phyloP scores from a whole-genome alignment of 73 alveolate genomes.

The Stentor coeruleus region DNA sequence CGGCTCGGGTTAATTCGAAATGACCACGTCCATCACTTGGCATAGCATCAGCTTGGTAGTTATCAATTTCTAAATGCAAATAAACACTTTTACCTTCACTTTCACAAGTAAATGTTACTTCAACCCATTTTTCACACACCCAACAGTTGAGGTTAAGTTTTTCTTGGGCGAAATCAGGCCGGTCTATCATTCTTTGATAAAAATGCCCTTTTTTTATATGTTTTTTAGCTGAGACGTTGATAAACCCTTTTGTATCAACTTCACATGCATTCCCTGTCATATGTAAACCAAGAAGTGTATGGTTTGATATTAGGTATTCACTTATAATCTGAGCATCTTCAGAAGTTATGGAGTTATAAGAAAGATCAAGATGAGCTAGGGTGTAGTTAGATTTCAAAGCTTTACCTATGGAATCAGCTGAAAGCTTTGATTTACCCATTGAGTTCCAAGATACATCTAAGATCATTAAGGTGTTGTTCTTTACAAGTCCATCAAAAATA shows the following conservation, averaged over 20 bases:
- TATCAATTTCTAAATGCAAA: conserved; percentile 67
- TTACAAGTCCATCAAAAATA: not conserved
- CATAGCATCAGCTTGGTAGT: conserved; percentile 55
- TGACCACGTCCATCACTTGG: conserved; percentile 43
- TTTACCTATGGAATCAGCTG: conserved; percentile 13
- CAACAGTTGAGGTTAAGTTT: conserved; percentile 69
- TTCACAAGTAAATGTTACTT: conserved; percentile 72
- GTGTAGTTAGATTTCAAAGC: not conserved
- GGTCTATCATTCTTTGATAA: not conserved
- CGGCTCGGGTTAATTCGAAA: conserved; percentile 66
- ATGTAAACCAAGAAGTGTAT: conserved; percentile 81
- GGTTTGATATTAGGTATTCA: conserved; percentile 75
- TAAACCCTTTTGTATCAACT: conserved; percentile 63
- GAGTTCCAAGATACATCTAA: conserved; percentile 24
- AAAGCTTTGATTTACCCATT: not conserved
- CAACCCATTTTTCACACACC: conserved; percentile 96
- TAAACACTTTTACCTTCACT: conserved; percentile 58
- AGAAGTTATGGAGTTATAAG: conserved; percentile 52
- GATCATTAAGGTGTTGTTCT: not conserved
- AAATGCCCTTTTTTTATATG: not conserved
- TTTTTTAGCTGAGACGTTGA: not conserved
- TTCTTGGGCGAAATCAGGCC: not conserved
- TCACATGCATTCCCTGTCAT: conserved; percentile 77
- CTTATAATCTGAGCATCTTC: conserved; percentile 48
- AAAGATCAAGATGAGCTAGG: conserved; percentile 51